Conservation (phyloP, 306 rosid genomes). For the Fragaria vesca region DNA sequence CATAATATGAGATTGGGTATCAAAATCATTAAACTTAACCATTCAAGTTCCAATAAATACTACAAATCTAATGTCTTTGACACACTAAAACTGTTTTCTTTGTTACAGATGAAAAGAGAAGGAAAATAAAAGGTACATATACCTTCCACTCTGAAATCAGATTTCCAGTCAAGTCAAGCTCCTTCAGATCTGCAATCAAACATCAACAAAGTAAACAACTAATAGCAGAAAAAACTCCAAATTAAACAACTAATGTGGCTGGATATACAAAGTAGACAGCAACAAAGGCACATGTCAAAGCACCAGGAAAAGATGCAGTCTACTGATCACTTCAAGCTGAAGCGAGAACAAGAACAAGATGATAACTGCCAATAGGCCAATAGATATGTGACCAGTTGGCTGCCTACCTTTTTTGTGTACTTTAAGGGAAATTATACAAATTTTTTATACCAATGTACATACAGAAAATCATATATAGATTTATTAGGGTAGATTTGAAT, state of each 20-base stretch:
- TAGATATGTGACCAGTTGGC: background rate
- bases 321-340: background rate
- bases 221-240: background rate
- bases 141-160: conserved; percentile 91
- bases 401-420: background rate
- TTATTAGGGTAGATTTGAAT: background rate
- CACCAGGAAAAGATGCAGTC: background rate
- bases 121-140: background rate
- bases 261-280: background rate
- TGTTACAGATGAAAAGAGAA: background rate
- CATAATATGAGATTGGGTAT: background rate
- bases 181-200: conserved; percentile 59
- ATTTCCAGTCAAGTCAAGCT: conserved; percentile 91
- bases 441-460: background rate
- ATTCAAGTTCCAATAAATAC: background rate
- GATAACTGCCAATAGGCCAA: background rate
- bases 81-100: background rate
- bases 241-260: background rate
- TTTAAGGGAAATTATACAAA: background rate
- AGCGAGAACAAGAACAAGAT: background rate
- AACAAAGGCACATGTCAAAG: background rate
- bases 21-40: background rate
- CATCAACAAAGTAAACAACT: background rate
- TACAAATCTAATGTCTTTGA: background rate
- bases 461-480: background rate